phyloP scores from a whole-genome alignment of 78 protist genomes.

The Corallochytrium limacisporum region DNA sequence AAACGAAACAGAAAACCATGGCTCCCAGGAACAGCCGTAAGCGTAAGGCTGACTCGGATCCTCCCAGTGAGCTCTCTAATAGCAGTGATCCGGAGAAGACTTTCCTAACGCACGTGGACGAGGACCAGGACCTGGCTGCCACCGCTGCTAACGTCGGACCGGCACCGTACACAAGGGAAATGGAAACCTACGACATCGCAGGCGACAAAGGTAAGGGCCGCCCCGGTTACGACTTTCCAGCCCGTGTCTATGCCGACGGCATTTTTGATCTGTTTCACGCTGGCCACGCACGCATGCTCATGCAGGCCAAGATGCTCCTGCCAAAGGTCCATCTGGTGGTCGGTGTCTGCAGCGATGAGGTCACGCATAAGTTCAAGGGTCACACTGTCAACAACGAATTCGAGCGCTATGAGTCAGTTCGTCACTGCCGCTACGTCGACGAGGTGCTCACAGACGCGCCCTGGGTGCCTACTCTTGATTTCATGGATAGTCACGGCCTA shows the following conservation, averaged over 20 bases:
- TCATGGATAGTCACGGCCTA: constrained; percentile 28
- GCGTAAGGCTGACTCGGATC: too few species aligned
- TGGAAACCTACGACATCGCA: too few species aligned
- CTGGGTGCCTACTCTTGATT: constrained; percentile 53
- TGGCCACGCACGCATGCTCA: constrained; percentile 47
- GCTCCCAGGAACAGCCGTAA: too few species aligned
- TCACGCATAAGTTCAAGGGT: constrained; percentile 49
- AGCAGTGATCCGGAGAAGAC: too few species aligned
- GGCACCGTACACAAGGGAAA: too few species aligned
- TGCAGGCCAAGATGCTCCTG: constrained; percentile 49
- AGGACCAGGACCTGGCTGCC: too few species aligned
- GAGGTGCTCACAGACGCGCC: constrained; percentile 57
- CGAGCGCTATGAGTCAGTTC: constrained; percentile 46
- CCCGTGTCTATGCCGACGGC: constrained; percentile 59
- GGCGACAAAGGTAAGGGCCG: too few species aligned
- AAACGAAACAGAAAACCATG: too few species aligned
- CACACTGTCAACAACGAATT: constrained; percentile 40
- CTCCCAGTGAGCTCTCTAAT: too few species aligned
- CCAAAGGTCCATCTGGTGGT: constrained; percentile 45
- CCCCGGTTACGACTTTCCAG: too few species aligned
- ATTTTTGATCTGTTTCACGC: constrained; percentile 50
- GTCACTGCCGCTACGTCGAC: constrained; percentile 63
- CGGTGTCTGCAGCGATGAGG: constrained; percentile 61
- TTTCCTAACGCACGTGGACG: too few species aligned
- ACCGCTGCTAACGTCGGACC: too few species aligned